Conservation (phyloP, 352 stramenopile species). For the Phytopythium kandeliae region DNA sequence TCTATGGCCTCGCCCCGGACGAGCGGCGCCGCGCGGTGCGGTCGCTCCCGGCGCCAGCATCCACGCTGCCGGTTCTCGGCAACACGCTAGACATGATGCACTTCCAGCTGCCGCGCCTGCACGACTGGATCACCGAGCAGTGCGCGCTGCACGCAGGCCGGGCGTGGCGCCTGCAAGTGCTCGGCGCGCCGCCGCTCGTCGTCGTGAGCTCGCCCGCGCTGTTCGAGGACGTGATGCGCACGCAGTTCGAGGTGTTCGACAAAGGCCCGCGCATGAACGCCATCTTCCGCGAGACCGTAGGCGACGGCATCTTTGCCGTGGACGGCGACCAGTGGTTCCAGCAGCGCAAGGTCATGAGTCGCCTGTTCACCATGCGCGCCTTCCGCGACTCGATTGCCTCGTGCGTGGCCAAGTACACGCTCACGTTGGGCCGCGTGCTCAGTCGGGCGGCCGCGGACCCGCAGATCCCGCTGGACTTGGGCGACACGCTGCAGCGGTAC, state of each 20-base stretch:
- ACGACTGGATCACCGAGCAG: constrained; percentile 31
- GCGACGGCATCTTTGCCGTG: constrained; percentile 58
- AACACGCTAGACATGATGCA: constrained; percentile 40
- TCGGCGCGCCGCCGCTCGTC: too few species aligned
- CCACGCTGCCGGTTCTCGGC: constrained; percentile 10
- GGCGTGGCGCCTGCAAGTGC: too few species aligned
- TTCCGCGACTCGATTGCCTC: constrained; percentile 14
- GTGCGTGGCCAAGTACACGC: constrained; percentile 11
- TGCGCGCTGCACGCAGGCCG: too few species aligned
- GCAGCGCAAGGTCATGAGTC: constrained; percentile 72
- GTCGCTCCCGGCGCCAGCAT: too few species aligned
- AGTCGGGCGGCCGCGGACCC: too few species aligned
- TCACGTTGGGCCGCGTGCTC: constrained; percentile 18
- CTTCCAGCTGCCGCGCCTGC: constrained; percentile 28
- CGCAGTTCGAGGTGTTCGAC: constrained; percentile 7
- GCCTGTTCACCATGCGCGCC: constrained; percentile 64
- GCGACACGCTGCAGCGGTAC: background rate
- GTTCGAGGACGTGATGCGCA: constrained; percentile 15
- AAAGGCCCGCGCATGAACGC: constrained; percentile 6
- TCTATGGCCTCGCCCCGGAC: too few species aligned
- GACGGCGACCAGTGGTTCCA: constrained; percentile 48
- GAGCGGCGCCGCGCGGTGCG: too few species aligned
- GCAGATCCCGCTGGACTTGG: too few species aligned
- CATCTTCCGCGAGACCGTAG: constrained; percentile 38
- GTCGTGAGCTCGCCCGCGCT: too few species aligned